Evolutionary conservation across 805 yeast species (phyloP).

Genomic region (Myxozyma sirexii): DNA sequence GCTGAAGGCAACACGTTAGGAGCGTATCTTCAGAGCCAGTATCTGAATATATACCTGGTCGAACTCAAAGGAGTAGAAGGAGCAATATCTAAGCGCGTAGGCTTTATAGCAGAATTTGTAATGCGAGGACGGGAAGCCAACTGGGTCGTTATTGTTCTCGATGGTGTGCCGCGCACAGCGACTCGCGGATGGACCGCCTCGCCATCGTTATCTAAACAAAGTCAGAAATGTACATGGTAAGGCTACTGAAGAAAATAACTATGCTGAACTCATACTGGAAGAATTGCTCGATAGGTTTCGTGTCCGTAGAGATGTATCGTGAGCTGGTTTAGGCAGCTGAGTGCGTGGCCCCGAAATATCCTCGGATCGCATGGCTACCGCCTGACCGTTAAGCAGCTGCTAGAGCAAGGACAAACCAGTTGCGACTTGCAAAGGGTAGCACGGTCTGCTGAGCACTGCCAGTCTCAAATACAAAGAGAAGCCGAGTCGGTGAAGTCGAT

Average conservation of each 20-base stretch:
- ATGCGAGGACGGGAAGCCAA: not conserved
- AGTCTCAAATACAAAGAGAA: too few relatives aligned
- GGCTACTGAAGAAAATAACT: not conserved
- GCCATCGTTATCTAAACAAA: not conserved
- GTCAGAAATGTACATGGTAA: not conserved
- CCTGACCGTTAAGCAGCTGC: not conserved
- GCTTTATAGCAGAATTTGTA: not conserved
- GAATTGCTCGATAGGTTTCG: not conserved
- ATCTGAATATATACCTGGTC: not conserved
- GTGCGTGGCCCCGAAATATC: not conserved
- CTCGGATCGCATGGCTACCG: not conserved
- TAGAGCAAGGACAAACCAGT: not conserved
- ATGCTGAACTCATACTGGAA: not conserved
- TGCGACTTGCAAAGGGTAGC: not conserved
- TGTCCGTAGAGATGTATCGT: not conserved
- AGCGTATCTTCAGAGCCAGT: not conserved
- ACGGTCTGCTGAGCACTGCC: not conserved
- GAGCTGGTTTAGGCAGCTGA: not conserved
- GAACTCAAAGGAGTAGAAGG: not conserved
- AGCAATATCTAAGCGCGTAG: not conserved
- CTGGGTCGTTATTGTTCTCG: not conserved
- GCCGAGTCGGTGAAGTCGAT: too few relatives aligned
- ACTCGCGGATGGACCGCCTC: not conserved
- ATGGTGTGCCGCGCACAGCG: constrained; percentile 2
- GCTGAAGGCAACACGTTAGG: not conserved